Conservation (phyloP, 139 green algal genomes). For the Volvox africanus region DNA sequence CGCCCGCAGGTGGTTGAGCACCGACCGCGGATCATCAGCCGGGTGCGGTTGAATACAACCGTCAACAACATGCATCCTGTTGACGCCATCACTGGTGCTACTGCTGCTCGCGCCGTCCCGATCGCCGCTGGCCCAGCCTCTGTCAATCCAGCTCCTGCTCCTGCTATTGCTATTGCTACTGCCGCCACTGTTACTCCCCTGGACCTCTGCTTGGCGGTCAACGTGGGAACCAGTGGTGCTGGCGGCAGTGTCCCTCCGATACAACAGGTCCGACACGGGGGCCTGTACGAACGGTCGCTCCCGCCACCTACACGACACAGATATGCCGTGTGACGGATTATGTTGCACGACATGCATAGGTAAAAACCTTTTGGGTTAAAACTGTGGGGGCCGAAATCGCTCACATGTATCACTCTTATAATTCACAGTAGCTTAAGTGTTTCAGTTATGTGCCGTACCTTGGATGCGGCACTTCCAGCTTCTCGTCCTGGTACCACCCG, state of each 20-base stretch:
- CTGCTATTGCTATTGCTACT: background rate
- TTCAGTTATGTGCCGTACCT: conserved; percentile 33
- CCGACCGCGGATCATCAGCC: background rate
- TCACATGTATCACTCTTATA: no score
- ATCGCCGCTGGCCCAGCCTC: background rate
- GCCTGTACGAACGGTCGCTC: conserved; percentile 93
- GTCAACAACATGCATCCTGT: background rate
- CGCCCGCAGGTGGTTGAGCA: background rate
- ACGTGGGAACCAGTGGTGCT: background rate
- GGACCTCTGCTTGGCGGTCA: background rate
- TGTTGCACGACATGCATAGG: no score
- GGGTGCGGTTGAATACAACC: background rate
- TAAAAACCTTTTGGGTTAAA: no score
- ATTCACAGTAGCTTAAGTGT: no score
- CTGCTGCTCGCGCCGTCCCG: background rate
- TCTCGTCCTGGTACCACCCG: conserved; percentile 4
- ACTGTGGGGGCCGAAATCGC: no score
- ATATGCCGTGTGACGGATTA: no score
- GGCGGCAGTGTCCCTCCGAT: conserved; percentile 5
- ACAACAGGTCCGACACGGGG: conserved; percentile 75
- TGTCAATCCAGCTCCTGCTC: background rate
- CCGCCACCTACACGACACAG: conserved; percentile 67
- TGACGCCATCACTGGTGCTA: background rate
- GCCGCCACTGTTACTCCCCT: background rate
- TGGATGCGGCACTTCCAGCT: conserved; percentile 55